Evolutionary conservation across 1,139 yeast species (phyloP).

Genomic region (Geotrichum restrictum): DNA sequence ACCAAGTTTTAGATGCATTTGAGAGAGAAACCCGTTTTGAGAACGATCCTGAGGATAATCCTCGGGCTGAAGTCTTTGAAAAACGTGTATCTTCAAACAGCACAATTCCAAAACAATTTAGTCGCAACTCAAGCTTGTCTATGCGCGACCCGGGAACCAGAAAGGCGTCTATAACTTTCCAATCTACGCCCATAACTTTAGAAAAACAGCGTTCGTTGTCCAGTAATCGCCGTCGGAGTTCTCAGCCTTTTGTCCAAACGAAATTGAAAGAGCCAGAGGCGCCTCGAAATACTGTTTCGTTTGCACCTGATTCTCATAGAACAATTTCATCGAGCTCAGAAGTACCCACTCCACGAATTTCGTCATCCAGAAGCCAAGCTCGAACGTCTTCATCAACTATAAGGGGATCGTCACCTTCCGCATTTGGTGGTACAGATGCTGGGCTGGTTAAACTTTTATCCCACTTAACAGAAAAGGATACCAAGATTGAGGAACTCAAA

Average conservation of each 20-base stretch:
- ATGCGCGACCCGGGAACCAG: too few relatives aligned
- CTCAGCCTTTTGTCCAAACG: background rate
- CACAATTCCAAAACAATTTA: background rate
- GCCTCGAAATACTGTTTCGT: slow-evolving; percentile 6
- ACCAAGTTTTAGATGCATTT: slow-evolving; percentile 13
- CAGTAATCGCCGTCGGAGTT: slow-evolving; percentile 1
- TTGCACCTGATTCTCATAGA: slow-evolving; percentile 1
- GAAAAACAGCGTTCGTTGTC: background rate
- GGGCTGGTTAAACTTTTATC: slow-evolving; percentile 2
- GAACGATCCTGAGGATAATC: background rate
- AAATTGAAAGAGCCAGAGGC: background rate
- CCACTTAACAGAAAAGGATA: slow-evolving; percentile 9
- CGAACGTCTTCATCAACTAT: slow-evolving; percentile 1
- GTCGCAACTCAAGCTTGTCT: too few relatives aligned
- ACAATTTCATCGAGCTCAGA: background rate
- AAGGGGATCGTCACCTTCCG: background rate
- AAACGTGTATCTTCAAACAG: background rate
- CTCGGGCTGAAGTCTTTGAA: background rate
- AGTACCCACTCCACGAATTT: background rate
- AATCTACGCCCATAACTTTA: slow-evolving; percentile 1
- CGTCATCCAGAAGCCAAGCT: background rate
- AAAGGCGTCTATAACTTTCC: background rate
- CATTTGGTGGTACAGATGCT: background rate
- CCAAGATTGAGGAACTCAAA: background rate
- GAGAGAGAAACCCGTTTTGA: background rate